Evolutionary conservation across 2,329 filamentous ascomycete species (phyloP).

Genomic region (Aureobasidium melanogenum): DNA sequence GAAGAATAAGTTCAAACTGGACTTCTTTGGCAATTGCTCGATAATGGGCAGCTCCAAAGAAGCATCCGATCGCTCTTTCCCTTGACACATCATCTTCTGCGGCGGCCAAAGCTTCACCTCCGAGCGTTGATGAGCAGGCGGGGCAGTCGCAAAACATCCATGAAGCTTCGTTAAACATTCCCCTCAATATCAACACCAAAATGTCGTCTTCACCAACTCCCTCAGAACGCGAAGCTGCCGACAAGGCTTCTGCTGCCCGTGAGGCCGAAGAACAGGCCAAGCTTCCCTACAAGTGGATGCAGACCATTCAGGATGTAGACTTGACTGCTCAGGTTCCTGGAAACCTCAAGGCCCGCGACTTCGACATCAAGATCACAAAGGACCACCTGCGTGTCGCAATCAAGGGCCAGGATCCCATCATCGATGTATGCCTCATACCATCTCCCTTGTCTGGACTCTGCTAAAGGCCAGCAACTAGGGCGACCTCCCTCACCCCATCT

Average conservation of each 20-base stretch:
- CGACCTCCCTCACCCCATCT: slow-evolving; percentile 70
- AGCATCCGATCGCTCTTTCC: not conserved
- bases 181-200: not conserved
- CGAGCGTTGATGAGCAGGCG: not conserved
- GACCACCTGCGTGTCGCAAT: slow-evolving; percentile 67
- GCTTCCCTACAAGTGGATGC: slow-evolving; percentile 94
- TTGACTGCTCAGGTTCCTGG: slow-evolving; percentile 68
- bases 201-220: slow-evolving; percentile 39
- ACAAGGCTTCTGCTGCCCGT: slow-evolving; percentile 54
- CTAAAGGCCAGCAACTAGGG: slow-evolving; percentile 48
- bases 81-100: not conserved
- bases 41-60: not conserved
- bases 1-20: not conserved
- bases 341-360: slow-evolving; percentile 75
- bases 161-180: not conserved
- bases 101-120: slow-evolving; percentile 9
- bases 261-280: slow-evolving; percentile 82
- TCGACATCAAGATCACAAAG: slow-evolving; percentile 77
- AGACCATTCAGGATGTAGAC: slow-evolving; percentile 84
- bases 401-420: slow-evolving; percentile 79
- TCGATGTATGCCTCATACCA: slow-evolving; percentile 49
- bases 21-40: not conserved
- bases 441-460: not conserved
- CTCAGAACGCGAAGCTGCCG: slow-evolving; percentile 45
- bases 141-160: slow-evolving; percentile 9